phyloP scores from a whole-genome alignment of 2,329 filamentous ascomycete species.

The Bipolaris bicolor region DNA sequence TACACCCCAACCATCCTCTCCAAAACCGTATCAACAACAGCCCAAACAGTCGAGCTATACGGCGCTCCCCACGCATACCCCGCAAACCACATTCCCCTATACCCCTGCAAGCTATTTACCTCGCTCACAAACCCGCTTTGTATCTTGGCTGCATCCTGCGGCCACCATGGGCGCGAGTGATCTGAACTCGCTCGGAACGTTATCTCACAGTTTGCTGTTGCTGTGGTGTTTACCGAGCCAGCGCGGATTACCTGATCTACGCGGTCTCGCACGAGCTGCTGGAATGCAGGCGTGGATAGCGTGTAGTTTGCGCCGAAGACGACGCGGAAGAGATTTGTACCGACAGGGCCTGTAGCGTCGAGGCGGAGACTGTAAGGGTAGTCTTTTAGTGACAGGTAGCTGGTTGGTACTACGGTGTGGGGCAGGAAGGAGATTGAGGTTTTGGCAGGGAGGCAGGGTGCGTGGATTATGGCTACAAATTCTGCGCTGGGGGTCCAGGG shows the following conservation, averaged over 20 bases:
- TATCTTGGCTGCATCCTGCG: conserved; percentile 11
- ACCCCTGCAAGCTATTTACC: conserved; percentile 28
- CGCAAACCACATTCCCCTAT: conserved; percentile 27
- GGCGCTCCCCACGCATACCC: conserved; percentile 25
- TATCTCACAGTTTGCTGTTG: conserved; percentile 13
- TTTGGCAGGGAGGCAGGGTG: conserved; percentile 31
- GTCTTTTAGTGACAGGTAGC: conserved; percentile 27
- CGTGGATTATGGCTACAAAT: conserved; percentile 22
- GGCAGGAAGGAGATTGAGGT: conserved; percentile 20
- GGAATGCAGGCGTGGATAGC: conserved; percentile 13
- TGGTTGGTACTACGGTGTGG: conserved; percentile 8
- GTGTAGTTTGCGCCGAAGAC: conserved; percentile 24
- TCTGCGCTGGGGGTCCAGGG: conserved; percentile 14
- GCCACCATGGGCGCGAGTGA: conserved; percentile 26
- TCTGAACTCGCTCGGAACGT: conserved; percentile 21
- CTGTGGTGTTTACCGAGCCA: not conserved
- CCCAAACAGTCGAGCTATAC: conserved; percentile 32
- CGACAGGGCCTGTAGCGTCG: conserved; percentile 26
- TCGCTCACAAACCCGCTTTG: conserved; percentile 28
- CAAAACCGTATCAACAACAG: conserved; percentile 27
- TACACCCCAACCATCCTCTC: conserved; percentile 17
- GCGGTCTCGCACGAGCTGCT: conserved; percentile 3
- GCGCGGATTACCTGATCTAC: conserved; percentile 13
- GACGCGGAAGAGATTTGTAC: conserved; percentile 22
- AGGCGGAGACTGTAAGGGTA: conserved; percentile 24